Conservation (phyloP, 2,329 filamentous ascomycete genomes). For the Neofusicoccum sp. region DNA sequence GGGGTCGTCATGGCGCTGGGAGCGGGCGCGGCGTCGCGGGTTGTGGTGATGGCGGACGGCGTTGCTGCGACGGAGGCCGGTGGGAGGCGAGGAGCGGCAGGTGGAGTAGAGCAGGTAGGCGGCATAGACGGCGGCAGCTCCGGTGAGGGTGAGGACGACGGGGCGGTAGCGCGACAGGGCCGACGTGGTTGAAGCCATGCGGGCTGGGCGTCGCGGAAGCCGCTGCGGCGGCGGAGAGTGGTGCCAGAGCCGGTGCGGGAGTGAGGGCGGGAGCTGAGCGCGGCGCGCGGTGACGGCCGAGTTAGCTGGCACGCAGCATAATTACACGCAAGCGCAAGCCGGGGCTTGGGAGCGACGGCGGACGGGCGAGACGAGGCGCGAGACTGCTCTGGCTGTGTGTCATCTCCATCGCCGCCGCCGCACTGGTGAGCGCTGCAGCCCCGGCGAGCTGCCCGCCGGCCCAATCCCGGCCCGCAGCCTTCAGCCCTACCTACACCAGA, state of each 20-base stretch:
- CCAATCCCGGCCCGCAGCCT: background rate
- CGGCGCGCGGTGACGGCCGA: background rate
- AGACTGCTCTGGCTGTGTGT: background rate
- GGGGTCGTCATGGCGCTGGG: constrained; percentile 24
- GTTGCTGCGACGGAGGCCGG: constrained; percentile 62
- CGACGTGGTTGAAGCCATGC: constrained; percentile 26
- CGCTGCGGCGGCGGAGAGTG: background rate
- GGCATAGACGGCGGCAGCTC: constrained; percentile 56
- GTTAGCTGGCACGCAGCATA: constrained; percentile 15
- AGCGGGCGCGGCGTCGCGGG: constrained; percentile 25
- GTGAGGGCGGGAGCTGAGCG: background rate
- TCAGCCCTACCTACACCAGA: background rate
- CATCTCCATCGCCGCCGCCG: background rate
- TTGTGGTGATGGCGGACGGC: constrained; percentile 58
- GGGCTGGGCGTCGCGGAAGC: constrained; percentile 3
- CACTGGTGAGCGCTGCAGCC: background rate
- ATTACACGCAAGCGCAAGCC: constrained; percentile 2
- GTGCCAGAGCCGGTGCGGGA: background rate
- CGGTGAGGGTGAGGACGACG: constrained; percentile 56
- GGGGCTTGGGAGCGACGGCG: background rate
- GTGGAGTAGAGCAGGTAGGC: constrained; percentile 58
- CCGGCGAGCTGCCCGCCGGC: background rate
- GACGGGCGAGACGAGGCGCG: background rate
- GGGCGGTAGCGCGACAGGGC: constrained; percentile 43
- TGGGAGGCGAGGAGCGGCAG: constrained; percentile 31